Evolutionary conservation across 2,329 filamentous ascomycete species (phyloP).

Genomic region (Ceratocystis cacaofunesta): DNA sequence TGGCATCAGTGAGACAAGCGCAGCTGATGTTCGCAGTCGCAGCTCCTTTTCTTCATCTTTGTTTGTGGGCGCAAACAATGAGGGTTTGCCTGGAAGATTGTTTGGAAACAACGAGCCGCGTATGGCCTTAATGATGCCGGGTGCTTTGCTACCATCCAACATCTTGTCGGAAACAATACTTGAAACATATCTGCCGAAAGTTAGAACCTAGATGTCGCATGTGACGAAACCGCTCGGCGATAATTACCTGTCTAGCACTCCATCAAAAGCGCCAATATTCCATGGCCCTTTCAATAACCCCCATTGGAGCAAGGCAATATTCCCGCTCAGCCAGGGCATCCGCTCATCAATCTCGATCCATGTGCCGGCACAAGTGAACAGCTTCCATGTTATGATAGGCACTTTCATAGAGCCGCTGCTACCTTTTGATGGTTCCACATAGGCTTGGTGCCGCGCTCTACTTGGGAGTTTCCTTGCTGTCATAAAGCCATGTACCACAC

Average conservation of each 20-base stretch:
- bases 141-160: slow-evolving; percentile 49
- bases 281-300: slow-evolving; percentile 59
- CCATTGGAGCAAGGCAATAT: slow-evolving; percentile 62
- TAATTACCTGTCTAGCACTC: slow-evolving; percentile 79
- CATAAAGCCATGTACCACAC: slow-evolving; percentile 32
- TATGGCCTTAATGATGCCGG: slow-evolving; percentile 52
- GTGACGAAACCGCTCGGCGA: not conserved
- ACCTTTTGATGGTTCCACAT: slow-evolving; percentile 15
- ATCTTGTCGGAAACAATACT: slow-evolving; percentile 41
- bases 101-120: slow-evolving; percentile 75
- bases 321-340: slow-evolving; percentile 82
- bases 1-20: slow-evolving; percentile 37
- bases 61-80: slow-evolving; percentile 43
- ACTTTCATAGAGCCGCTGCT: slow-evolving; percentile 26
- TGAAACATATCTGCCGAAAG: slow-evolving; percentile 38
- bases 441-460: slow-evolving; percentile 17
- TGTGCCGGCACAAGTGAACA: slow-evolving; percentile 60
- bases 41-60: slow-evolving; percentile 46
- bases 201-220: not conserved
- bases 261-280: slow-evolving; percentile 56
- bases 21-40: slow-evolving; percentile 50
- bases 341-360: slow-evolving; percentile 59
- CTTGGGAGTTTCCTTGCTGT: slow-evolving; percentile 19
- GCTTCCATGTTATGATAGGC: slow-evolving; percentile 60
- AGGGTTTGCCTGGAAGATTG: slow-evolving; percentile 55